Evolutionary conservation across 805 yeast genomes (phyloP), one percentile per base, ranked within the genome.

Genomic region (Saturnispora silvae): DNA sequence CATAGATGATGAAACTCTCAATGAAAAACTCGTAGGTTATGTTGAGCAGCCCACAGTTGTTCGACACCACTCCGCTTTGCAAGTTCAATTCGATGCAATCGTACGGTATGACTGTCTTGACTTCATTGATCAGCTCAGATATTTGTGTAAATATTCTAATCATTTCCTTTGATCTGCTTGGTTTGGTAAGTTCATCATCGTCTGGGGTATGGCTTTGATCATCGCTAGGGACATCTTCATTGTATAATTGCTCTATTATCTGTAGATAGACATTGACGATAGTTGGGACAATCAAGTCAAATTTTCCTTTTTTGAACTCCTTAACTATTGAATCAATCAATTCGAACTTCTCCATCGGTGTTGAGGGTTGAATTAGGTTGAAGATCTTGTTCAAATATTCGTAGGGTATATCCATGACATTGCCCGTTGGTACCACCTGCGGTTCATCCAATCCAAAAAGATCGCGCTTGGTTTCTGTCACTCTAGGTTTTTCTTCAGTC

Each of bases 21-120:
- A 83, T 87, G 56, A 80, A 84, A 51, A 85, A 77, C 59, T 92
- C 98, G 59, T 83, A 83, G 13, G 89, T 66, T 22, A 85, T 75
- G 42, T 81, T 85, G 40, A 77, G 79, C 27, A 77, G 63, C 14
- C 68, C 63, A 20, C 80, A 63, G 55, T 82, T 89, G 54, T 92
- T 95, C 0, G 96, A 89, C 3, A 83, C 57, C 13, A 73, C 61
- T 0, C 94, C 95, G 27, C 79, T 69, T 35, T 75, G 66, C 38
- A 84, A 61, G 52, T 81, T 72, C 29, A 77, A 51, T 49, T 70
- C 63, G 41, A 81, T 42, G 16, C 56, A 43, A 11, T 50, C 41
- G 13, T 45, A 41, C n/a, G 58, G 51, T 18, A 38, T 61, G 60
- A 43, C 56, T 39, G 42, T 39, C n/a, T 45, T 74, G 36, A 89